A percentile compares a stretch with the other conserved stretches of the same genome.
phyloP scores from a whole-genome alignment of 805 yeast species.

The Yarrowia alimentaria region DNA sequence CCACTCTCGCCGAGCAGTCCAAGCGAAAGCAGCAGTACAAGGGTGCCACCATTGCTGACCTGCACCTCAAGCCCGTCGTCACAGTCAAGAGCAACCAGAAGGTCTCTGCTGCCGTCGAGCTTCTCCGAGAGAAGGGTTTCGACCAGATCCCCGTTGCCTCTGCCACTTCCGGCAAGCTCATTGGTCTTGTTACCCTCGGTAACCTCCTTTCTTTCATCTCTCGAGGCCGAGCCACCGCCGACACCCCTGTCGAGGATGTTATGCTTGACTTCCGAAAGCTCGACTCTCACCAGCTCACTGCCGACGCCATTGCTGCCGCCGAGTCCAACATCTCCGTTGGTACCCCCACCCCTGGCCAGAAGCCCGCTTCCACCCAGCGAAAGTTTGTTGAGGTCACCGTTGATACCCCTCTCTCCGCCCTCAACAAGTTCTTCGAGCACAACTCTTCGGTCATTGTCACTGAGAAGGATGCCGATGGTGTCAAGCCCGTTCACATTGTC shows the following conservation, averaged over 20 bases:
- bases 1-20: conserved; percentile 43
- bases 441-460: conserved; percentile 83
- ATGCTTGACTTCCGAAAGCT: conserved; percentile 74
- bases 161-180: conserved; percentile 53
- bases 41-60: conserved; percentile 62
- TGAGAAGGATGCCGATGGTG: conserved; percentile 47
- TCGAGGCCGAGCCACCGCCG: conserved; percentile 54
- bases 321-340: conserved; percentile 27
- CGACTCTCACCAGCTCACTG: conserved; percentile 51
- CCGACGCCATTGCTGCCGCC: conserved; percentile 47
- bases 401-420: conserved; percentile 61
- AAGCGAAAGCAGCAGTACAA: conserved; percentile 44
- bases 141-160: conserved; percentile 81
- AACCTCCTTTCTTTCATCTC: conserved; percentile 66
- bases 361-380: conserved; percentile 59
- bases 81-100: conserved; percentile 62
- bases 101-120: conserved; percentile 62
- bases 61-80: conserved; percentile 76
- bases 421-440: conserved; percentile 78
- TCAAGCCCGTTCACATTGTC: conserved; percentile 77
- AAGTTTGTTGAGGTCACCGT: conserved; percentile 64
- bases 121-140: conserved; percentile 71
- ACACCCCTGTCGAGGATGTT: conserved; percentile 55
- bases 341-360: conserved; percentile 33
- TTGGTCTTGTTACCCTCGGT: conserved; percentile 76